Conservation (phyloP, 257 asterid species). For the Apocynum venetum region DNA sequence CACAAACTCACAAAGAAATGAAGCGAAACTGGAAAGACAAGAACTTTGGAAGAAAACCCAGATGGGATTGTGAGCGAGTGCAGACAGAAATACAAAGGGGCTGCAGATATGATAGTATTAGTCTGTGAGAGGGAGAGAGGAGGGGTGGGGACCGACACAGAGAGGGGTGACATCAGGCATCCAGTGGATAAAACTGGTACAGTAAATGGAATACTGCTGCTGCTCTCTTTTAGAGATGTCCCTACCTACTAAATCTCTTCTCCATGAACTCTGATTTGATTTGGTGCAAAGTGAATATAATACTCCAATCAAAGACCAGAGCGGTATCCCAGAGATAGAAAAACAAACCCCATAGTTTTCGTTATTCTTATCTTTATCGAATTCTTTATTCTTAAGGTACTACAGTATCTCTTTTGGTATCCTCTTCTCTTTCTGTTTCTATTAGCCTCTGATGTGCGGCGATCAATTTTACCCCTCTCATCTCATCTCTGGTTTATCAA, state of each 20-base stretch:
- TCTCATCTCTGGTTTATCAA: no score
- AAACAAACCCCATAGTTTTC: not conserved
- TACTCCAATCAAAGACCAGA: not conserved
- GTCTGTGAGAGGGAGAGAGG: not conserved
- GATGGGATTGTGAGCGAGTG: not conserved
- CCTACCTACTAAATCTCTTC: not conserved
- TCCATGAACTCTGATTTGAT: slow-evolving; percentile 3
- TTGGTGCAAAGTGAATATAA: not conserved
- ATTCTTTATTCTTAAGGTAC: not conserved
- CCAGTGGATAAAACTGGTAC: slow-evolving; percentile 8
- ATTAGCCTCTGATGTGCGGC: not conserved
- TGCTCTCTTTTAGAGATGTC: not conserved
- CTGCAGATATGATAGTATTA: not conserved
- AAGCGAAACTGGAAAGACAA: slow-evolving; percentile 1
- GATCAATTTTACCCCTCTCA: not conserved
- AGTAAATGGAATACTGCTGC: not conserved
- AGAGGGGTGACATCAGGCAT: slow-evolving; percentile 13
- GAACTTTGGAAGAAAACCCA: not conserved
- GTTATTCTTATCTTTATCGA: not conserved
- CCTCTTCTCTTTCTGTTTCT: not conserved
- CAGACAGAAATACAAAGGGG: not conserved
- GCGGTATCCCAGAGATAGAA: not conserved
- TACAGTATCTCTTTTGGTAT: not conserved
- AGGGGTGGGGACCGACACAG: not conserved
- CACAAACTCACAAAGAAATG: slow-evolving; percentile 4